A percentile compares a stretch with the other conserved stretches of the same genome.
Conservation (phyloP, 1,139 yeast species). For the Hansenula anomala region DNA sequence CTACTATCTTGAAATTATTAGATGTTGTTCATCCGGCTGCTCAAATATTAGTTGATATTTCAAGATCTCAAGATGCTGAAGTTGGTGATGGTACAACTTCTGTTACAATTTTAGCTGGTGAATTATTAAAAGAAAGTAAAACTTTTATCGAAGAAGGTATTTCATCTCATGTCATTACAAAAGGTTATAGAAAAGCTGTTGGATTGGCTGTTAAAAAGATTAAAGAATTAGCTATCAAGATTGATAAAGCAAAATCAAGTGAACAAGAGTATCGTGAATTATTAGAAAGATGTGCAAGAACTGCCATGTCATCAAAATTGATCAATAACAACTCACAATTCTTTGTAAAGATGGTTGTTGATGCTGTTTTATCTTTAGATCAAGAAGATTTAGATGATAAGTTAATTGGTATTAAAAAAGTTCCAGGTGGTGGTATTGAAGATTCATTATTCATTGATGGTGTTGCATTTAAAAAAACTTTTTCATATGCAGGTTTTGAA, state of each 20-base stretch:
- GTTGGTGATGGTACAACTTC: conserved; percentile 99
- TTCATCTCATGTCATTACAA: conserved; percentile 80
- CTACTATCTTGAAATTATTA: conserved; percentile 84
- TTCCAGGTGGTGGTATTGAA: conserved; percentile 96
- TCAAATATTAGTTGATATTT: conserved; percentile 87
- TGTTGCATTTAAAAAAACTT: conserved; percentile 95
- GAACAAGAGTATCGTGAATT: conserved; percentile 51
- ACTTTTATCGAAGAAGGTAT: conserved; percentile 93
- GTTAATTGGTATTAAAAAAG: conserved; percentile 90
- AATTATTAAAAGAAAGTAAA: conserved; percentile 85
- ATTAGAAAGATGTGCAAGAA: conserved; percentile 88
- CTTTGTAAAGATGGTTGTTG: conserved; percentile 95
- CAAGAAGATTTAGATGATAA: conserved; percentile 82
- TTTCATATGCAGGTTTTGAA: conserved; percentile 96
- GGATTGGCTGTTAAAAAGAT: conserved; percentile 70
- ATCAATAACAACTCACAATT: conserved; percentile 83
- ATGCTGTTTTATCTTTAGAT: conserved; percentile 86
- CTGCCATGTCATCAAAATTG: conserved; percentile 96
- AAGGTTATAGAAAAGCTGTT: conserved; percentile 84
- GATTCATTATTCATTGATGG: conserved; percentile 88
- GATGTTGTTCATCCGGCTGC: conserved; percentile 99
- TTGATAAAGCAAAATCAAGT: conserved; percentile 37
- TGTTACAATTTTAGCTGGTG: conserved; percentile 92
- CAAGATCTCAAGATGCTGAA: conserved; percentile 97
- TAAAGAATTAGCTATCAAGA: conserved; percentile 68